Evolutionary conservation across 73 alveolate species (phyloP).

Genomic region (Stentor coeruleus): DNA sequence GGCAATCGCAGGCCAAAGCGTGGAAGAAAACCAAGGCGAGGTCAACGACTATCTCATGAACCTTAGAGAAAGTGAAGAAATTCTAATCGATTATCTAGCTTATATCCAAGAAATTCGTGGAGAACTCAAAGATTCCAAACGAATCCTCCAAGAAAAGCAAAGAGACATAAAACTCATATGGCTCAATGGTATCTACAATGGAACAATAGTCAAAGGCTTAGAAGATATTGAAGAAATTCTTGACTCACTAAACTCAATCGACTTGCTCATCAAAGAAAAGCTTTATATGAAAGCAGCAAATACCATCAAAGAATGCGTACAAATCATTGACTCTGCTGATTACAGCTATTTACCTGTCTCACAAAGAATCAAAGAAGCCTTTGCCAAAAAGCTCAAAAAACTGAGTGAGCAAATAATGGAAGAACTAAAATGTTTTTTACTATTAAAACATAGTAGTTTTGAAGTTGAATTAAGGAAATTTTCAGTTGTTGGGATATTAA

Average conservation of each 20-base stretch:
- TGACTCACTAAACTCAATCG: neutral
- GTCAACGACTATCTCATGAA: neutral
- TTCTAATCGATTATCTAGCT: slow-evolving; percentile 1
- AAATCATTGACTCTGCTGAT: neutral
- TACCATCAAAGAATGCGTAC: neutral
- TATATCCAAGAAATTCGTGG: slow-evolving; percentile 15
- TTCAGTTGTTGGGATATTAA: neutral
- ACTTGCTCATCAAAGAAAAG: neutral
- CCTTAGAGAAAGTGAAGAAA: slow-evolving; percentile 17
- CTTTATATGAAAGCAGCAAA: neutral
- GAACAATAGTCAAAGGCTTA: neutral
- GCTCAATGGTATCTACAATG: neutral
- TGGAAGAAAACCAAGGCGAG: slow-evolving; percentile 6
- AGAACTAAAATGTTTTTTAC: neutral
- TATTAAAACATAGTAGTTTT: neutral
- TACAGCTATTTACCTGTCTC: neutral
- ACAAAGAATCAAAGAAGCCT: slow-evolving; percentile 23
- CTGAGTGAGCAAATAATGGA: slow-evolving; percentile 1
- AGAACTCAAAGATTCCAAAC: slow-evolving; percentile 11
- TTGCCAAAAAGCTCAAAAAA: neutral
- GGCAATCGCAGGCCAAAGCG: neutral
- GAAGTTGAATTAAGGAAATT: slow-evolving; percentile 11
- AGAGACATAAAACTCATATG: neutral
- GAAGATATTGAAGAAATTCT: neutral
- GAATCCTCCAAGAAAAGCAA: neutral